Base-by-base conservation (phyloP, 2,329 filamentous ascomycete genomes). In the Phialophora macrospora region DNA sequence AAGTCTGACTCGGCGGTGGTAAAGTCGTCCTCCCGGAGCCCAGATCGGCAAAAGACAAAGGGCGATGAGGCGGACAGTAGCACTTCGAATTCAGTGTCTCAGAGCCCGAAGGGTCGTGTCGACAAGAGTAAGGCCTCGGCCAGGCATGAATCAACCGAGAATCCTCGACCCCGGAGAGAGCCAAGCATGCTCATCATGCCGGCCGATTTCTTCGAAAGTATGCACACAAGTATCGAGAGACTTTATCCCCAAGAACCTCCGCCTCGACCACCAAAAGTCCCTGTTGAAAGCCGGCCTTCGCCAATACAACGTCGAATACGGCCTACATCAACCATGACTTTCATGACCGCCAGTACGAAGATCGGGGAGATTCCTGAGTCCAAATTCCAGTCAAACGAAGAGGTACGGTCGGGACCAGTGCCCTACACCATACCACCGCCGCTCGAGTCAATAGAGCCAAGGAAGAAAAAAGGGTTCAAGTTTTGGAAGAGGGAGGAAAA, bases 271-370 rank as follows among this genome's bases (percentile, higher is more conserved):
- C 64, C 68, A 6, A 65, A 68, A 52, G 59, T 69, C 22, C 69
- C 67, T 32, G 51, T 68, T 24, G 55, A 66, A 17, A 55, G 66
- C 14, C 32, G 59, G 12, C 59, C 63, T 7, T 46, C 22, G 20
- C 38, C 51, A 22, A 26, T 20, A 22, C 44, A 57, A 49, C 24
- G 28, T 6, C 20, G 32, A 14, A 38, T 28, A 4, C 69, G 69
- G 12, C 71, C 71, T 14, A 48, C 64, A 24, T 72, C 70, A 6
- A 70, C 67, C 49, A 67, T 68, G 63, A 72, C 71, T 41, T 72
- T 90, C 74, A 89, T 90, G 86, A 83, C 88, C 4, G 82, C 87
- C 48, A 87, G 85, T 75, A 90, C 88, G 80, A 89, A 90, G 77
- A 86, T 88, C 44, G 86, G 87, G 59, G 81, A 83, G 68, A 83